Base-by-base conservation (phyloP, 2,329 filamentous ascomycete species). In the Tolypocladium cylindrosporum region DNA sequence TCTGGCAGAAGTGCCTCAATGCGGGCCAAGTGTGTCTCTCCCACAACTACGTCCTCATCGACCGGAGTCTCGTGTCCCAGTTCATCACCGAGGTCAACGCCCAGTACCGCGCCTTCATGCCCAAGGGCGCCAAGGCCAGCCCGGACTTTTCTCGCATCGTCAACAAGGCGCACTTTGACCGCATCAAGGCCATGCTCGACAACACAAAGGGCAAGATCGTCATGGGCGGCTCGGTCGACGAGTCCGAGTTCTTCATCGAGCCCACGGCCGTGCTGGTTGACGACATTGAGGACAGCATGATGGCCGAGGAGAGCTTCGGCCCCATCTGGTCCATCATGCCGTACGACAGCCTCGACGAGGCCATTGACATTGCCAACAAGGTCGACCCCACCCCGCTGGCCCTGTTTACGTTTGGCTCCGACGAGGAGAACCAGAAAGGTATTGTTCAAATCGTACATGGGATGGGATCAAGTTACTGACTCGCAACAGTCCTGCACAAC, bases 161-260 rank as follows among this genome's bases (percentile, higher is more conserved):
- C 73, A 96, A 96, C 73, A 79, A 84, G 63, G 77, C 80, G 48
- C 86, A 94, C 65, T 97, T 93, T 74, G 77, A 83, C 61, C 86
- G 93, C 42, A 80, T 97, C 65, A 96, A 94, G 82, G 84, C 85
- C 67, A 91, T 97, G 90, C 77, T 99, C n/a, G 91, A 96, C 71
- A 80, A 84, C 58, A 88, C 84, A 58, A 82, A 83, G 61, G 94
- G 94, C 71, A 89, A 89, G 75, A 91, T 99, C 62, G 79, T 97
- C 54, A 77, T 96, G 66, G 94, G 94, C 55, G 94, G 94, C 54
- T 84, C 86, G 57, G 86, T 89, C 76, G 91, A 97, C 71, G 86
- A 90, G 69, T 78, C 81, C 41, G 82, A 90, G 39, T 85, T 89
- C 55, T 97, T 89, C 74, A 94, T 99, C 65, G 91, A 93, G 70